phyloP scores from a whole-genome alignment of 1,284 basidiomycete genomes.

The Austroboletus niveus region DNA sequence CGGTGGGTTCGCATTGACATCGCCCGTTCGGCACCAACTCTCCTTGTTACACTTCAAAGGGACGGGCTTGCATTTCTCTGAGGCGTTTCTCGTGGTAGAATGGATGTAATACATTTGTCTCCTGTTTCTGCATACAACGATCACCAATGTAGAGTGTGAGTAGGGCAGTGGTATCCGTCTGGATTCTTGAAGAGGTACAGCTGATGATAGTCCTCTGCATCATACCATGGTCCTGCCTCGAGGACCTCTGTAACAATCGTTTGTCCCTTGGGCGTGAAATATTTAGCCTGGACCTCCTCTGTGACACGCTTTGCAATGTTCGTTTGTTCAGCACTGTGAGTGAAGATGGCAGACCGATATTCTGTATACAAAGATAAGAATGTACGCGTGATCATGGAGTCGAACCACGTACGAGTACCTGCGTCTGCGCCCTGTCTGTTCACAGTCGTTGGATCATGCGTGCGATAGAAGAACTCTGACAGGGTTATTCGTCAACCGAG shows the following conservation, averaged over 20 bases:
- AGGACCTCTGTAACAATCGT: constrained; percentile 79
- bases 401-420: constrained; percentile 64
- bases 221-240: constrained; percentile 70
- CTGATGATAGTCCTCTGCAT: constrained; percentile 87
- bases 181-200: constrained; percentile 75
- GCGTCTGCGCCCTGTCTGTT: constrained; percentile 77
- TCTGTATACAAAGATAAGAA: constrained; percentile 46
- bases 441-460: constrained; percentile 89
- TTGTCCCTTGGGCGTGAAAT: constrained; percentile 71
- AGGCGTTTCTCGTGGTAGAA: constrained; percentile 34
- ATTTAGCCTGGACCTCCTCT: constrained; percentile 81
- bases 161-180: constrained; percentile 55
- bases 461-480: constrained; percentile 89
- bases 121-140: not conserved
- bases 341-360: constrained; percentile 94
- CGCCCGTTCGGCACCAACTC: constrained; percentile 47
- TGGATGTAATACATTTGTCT: not conserved
- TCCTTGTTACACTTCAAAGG: constrained; percentile 50
- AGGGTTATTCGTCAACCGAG: not conserved
- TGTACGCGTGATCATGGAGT: not conserved
- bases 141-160: constrained; percentile 52
- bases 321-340: constrained; percentile 74
- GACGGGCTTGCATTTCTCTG: constrained; percentile 46
- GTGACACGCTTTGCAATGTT: constrained; percentile 78
- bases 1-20: constrained; percentile 40